These are phyloP conservation scores for Teratosphaeria pseudoeucalypti DNA, from an alignment of 2,329 filamentous ascomycete genomes.

Conservation along the genomic window DNA sequence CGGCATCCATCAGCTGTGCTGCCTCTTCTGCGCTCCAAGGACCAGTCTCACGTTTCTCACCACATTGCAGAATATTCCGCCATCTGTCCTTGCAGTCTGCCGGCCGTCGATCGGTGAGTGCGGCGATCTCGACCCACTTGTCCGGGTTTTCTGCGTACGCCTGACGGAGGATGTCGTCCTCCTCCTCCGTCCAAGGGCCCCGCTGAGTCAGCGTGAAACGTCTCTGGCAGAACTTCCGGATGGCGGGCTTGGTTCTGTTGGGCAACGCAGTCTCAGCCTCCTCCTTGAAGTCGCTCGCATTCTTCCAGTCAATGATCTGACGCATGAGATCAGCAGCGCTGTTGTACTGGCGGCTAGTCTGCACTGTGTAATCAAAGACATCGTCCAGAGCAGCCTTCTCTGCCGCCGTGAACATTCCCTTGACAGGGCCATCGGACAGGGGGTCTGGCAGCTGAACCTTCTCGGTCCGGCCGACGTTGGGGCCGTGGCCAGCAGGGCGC, in stretches of 20 bases:
- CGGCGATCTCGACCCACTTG: constrained; percentile 53
- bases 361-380: constrained; percentile 14
- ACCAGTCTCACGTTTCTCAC: constrained; percentile 41
- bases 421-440: constrained; percentile 1
- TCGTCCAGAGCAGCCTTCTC: constrained; percentile 19
- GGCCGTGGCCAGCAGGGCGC: not conserved
- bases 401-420: constrained; percentile 6
- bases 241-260: constrained; percentile 22
- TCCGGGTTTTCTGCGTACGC: constrained; percentile 40
- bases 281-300: constrained; percentile 23
- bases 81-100: constrained; percentile 61
- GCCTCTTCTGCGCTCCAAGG: constrained; percentile 55
- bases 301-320: constrained; percentile 18
- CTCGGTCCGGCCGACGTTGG: not conserved
- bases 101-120: constrained; percentile 52
- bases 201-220: constrained; percentile 55
- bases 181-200: constrained; percentile 48
- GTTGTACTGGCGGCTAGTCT: not conserved
- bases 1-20: constrained; percentile 39
- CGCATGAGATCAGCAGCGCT: constrained; percentile 8
- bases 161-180: constrained; percentile 45
- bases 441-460: constrained; percentile 3
- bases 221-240: constrained; percentile 43
- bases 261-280: constrained; percentile 21
- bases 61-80: constrained; percentile 55